Conservation (phyloP, 192 early-diverging fungal genomes). For the Umbelopsis vinacea region DNA sequence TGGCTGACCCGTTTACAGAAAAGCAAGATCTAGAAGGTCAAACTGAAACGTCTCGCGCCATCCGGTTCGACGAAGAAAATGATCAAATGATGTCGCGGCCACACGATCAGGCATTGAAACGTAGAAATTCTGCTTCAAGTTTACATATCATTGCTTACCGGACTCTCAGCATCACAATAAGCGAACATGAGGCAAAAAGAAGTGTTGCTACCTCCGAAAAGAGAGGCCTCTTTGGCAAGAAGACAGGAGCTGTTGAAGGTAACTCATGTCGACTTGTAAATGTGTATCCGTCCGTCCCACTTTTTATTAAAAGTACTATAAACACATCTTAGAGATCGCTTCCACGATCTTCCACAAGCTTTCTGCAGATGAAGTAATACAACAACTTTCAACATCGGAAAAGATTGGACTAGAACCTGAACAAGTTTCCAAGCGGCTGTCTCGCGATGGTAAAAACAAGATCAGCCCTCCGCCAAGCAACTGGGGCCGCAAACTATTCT, state of each 20-base stretch:
- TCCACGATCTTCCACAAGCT: conserved; percentile 50
- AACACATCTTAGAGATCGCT: conserved; percentile 36
- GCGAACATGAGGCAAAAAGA: conserved; percentile 37
- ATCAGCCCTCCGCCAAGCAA: conserved; percentile 44
- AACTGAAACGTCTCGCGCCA: not conserved
- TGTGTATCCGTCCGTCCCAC: not conserved
- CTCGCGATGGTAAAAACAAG: conserved; percentile 47
- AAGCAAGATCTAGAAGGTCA: not conserved
- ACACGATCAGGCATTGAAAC: not conserved
- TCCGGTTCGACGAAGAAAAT: not conserved
- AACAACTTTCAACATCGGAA: conserved; percentile 45
- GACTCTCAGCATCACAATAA: conserved; percentile 50
- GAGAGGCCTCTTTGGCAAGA: not conserved
- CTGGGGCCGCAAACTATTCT: conserved; percentile 44
- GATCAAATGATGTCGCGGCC: not conserved
- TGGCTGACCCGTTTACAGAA: conserved; percentile 5
- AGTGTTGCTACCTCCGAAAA: conserved; percentile 28
- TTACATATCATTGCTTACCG: conserved; percentile 49
- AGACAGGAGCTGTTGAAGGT: not conserved
- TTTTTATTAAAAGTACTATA: not conserved
- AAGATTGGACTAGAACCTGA: conserved; percentile 41
- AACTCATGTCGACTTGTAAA: not conserved
- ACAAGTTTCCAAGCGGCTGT: conserved; percentile 36
- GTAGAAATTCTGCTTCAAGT: not conserved
- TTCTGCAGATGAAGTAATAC: conserved; percentile 42